Percentiles rank a stretch among this genome's conserved stretches.
Conservation (phyloP, 202 grass and related monocot species). For the Hordeum pubiflorum region DNA sequence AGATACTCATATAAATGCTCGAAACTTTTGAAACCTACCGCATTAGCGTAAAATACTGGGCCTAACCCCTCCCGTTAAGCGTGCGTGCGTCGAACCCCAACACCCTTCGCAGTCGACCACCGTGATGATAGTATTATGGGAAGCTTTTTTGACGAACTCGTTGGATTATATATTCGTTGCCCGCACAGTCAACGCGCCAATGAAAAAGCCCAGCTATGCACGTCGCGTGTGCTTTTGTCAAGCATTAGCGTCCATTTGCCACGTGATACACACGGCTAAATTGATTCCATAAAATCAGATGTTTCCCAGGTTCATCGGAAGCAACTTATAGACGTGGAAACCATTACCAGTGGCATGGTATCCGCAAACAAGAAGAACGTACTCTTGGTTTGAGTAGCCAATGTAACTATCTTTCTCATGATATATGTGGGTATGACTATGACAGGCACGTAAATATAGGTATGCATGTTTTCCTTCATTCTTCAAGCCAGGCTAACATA, state of each 20-base stretch:
- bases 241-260: background rate
- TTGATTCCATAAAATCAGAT: background rate
- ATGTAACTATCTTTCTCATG: no score
- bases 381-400: no score
- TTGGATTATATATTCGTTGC: no score
- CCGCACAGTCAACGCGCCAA: background rate
- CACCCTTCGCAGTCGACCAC: no score
- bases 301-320: background rate
- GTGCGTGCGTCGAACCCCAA: no score
- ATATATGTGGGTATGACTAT: no score
- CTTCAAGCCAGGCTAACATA: no score
- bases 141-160: background rate
- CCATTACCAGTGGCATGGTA: no score
- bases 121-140: no score
- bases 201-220: background rate
- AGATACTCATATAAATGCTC: background rate
- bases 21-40: constrained; percentile 22
- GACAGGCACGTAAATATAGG: no score
- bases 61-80: background rate
- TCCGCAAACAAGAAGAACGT: no score
- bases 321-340: background rate
- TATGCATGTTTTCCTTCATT: no score
- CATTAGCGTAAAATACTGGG: constrained; percentile 19
- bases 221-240: background rate
- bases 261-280: background rate